Conservation (phyloP, 768 basidiomycete species). For the Rhizopogon vesiculosus region DNA sequence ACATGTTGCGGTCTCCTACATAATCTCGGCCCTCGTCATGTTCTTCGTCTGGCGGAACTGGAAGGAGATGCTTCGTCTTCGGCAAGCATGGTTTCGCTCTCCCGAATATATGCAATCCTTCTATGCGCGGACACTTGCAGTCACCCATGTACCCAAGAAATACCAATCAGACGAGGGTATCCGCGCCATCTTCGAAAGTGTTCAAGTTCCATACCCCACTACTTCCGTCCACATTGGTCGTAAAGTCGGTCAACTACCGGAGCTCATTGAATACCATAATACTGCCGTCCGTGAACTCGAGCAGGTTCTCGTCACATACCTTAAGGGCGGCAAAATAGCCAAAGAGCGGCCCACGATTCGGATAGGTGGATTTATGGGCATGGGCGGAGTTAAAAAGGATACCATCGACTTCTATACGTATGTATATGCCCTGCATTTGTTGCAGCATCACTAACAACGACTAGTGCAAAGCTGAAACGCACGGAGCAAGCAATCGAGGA, state of each 20-base stretch:
- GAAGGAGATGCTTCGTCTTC: conserved; percentile 72
- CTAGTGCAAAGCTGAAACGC: conserved; percentile 42
- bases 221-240: conserved; percentile 89
- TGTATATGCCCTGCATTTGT: conserved; percentile 24
- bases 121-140: conserved; percentile 88
- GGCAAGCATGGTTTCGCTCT: conserved; percentile 84
- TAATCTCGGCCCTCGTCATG: conserved; percentile 73
- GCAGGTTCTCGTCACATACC: conserved; percentile 80
- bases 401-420: conserved; percentile 94
- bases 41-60: conserved; percentile 71
- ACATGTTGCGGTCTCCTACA: conserved; percentile 80
- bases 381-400: conserved; percentile 82
- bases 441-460: conserved; percentile 8
- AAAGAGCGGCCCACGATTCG: conserved; percentile 79
- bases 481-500: conserved; percentile 74
- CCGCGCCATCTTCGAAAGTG: conserved; percentile 63
- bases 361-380: conserved; percentile 74
- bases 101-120: conserved; percentile 86
- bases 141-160: conserved; percentile 75
- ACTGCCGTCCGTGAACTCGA: conserved; percentile 93
- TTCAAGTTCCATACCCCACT: conserved; percentile 84
- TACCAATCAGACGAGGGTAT: conserved; percentile 85
- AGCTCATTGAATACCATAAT: conserved; percentile 90
- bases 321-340: conserved; percentile 77
- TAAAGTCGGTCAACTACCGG: conserved; percentile 82